phyloP scores from a whole-genome alignment of 1,284 basidiomycete genomes.

The Puccinia hordei region DNA sequence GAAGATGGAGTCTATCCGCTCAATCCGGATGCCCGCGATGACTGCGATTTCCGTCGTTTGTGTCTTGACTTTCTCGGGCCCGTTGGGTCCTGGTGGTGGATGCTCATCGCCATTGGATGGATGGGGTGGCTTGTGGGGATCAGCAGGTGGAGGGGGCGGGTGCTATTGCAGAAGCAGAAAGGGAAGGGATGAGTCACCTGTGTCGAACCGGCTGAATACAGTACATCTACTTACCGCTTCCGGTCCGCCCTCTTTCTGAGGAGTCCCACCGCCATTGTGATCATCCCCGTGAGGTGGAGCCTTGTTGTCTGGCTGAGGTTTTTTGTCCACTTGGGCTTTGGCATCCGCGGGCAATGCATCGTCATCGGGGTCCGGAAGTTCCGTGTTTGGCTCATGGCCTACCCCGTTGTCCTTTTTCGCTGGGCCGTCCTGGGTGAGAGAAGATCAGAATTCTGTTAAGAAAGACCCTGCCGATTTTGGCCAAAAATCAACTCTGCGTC shows the following conservation, averaged over 20 bases:
- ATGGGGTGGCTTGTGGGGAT: neutral
- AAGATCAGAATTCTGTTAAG: neutral
- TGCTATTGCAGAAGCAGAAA: neutral
- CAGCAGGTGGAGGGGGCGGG: neutral
- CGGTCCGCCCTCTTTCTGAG: neutral
- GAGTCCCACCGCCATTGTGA: neutral
- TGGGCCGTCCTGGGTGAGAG: neutral
- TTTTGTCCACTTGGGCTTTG: neutral
- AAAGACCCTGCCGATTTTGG: neutral
- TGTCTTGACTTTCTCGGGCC: neutral
- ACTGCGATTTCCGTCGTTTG: slow-evolving; percentile 8
- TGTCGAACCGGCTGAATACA: neutral
- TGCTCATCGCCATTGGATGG: neutral
- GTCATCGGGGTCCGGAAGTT: neutral
- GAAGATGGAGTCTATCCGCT: neutral
- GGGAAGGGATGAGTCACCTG: neutral
- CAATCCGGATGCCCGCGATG: slow-evolving; percentile 7
- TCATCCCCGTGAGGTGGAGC: neutral
- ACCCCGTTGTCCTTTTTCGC: neutral
- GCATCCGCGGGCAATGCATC: too few relatives aligned
- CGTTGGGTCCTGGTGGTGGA: neutral
- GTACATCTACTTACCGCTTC: neutral
- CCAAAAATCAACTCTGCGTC: neutral
- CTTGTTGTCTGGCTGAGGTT: neutral
- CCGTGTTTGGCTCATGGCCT: neutral